Evolutionary conservation across 2,329 filamentous ascomycete genomes (phyloP).

Genomic region (Colletotrichum agaves): DNA sequence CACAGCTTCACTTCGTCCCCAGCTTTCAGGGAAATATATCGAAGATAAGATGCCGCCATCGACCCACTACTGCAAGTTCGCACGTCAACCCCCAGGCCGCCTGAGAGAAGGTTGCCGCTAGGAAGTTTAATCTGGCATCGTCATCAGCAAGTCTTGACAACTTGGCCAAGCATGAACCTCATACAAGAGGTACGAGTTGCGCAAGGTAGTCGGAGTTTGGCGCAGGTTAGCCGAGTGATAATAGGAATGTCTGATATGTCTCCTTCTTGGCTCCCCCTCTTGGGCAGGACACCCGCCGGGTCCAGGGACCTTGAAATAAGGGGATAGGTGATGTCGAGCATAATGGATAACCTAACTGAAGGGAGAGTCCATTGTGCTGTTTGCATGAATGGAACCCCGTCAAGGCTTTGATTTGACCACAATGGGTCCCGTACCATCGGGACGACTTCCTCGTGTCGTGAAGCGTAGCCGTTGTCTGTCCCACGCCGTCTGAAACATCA

Average conservation of each 20-base stretch:
- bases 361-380: slow-evolving; percentile 21
- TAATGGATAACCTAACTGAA: too few relatives aligned
- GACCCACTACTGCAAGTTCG: slow-evolving; percentile 19
- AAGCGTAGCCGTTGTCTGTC: slow-evolving; percentile 17
- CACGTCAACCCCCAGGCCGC: neutral
- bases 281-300: neutral
- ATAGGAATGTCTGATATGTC: slow-evolving; percentile 18
- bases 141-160: slow-evolving; percentile 1
- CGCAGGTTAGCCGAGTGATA: slow-evolving; percentile 21
- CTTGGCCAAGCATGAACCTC: neutral
- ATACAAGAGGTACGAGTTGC: neutral
- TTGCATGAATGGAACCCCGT: slow-evolving; percentile 30
- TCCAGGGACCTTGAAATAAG: too few relatives aligned
- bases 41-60: neutral
- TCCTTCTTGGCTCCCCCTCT: too few relatives aligned
- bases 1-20: neutral
- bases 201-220: slow-evolving; percentile 3
- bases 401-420: slow-evolving; percentile 7
- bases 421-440: slow-evolving; percentile 8
- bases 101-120: slow-evolving; percentile 2
- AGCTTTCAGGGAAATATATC: neutral
- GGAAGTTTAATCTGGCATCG: slow-evolving; percentile 22
- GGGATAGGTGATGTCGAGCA: too few relatives aligned
- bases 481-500: slow-evolving; percentile 28
- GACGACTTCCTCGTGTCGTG: slow-evolving; percentile 11